Conservation (phyloP, 1,139 yeast species). For the Candida sanyaensis region DNA sequence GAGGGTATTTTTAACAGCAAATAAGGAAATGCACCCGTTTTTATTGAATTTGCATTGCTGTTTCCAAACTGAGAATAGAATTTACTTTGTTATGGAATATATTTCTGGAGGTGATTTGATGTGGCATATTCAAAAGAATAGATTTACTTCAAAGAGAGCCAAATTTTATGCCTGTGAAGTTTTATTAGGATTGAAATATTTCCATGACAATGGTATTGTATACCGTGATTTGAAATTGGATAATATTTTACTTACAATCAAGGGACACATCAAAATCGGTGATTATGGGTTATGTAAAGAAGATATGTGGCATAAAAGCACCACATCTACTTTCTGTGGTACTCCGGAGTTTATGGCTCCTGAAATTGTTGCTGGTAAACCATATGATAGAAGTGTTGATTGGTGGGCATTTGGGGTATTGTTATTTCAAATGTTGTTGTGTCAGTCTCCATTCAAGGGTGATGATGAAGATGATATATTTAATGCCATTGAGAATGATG, state of each 20-base stretch:
- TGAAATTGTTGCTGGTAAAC: conserved; percentile 89
- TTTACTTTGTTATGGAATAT: conserved; percentile 97
- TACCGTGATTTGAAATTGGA: conserved; percentile 96
- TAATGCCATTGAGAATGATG: conserved; percentile 96
- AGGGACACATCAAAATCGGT: conserved; percentile 96
- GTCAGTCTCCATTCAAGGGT: conserved; percentile 97
- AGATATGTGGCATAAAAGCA: conserved; percentile 88
- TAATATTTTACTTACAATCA: conserved; percentile 81
- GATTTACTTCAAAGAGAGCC: conserved; percentile 88
- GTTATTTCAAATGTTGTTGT: conserved; percentile 91
- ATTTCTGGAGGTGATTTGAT: conserved; percentile 97
- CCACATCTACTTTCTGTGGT: conserved; percentile 97
- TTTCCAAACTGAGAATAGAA: conserved; percentile 96
- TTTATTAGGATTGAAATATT: conserved; percentile 81
- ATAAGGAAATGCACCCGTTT: conserved; percentile 89
- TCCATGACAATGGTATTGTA: conserved; percentile 94
- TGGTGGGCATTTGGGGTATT: conserved; percentile 99
- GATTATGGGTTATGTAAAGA: conserved; percentile 98
- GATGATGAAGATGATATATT: conserved; percentile 98
- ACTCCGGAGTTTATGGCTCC: conserved; percentile 99
- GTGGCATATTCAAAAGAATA: conserved; percentile 97
- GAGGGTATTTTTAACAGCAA: conserved; percentile 88
- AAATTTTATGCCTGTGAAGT: conserved; percentile 98
- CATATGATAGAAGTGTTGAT: conserved; percentile 91
- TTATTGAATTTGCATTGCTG: conserved; percentile 89